Evolutionary conservation across 2,329 filamentous ascomycete genomes (phyloP).

Genomic region (Sodiomyces alkalinus): DNA sequence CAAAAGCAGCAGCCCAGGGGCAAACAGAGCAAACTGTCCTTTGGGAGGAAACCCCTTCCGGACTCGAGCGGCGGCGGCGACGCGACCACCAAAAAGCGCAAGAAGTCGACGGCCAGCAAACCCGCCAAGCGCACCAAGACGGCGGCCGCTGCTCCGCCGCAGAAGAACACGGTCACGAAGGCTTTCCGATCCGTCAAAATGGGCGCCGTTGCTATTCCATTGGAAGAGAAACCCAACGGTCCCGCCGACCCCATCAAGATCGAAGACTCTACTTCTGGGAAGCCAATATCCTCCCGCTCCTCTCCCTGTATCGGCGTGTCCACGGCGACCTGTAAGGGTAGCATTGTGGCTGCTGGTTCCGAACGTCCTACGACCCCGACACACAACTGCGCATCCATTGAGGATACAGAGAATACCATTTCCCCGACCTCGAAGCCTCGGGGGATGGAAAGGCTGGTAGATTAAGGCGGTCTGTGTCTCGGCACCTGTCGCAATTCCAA

Average conservation of each 20-base stretch:
- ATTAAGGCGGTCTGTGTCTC: slow-evolving; percentile 6
- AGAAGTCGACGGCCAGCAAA: slow-evolving; percentile 14
- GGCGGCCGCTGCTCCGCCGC: slow-evolving; percentile 16
- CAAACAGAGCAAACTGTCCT: slow-evolving; percentile 36
- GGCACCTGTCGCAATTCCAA: too few species aligned
- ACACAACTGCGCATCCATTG: slow-evolving; percentile 4
- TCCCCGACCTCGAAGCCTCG: slow-evolving; percentile 26
- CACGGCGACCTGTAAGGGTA: slow-evolving; percentile 1
- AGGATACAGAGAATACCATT: slow-evolving; percentile 27
- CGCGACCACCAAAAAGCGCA: slow-evolving; percentile 13
- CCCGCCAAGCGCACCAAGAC: slow-evolving; percentile 20
- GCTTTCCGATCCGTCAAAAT: slow-evolving; percentile 30
- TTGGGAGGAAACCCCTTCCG: slow-evolving; percentile 12
- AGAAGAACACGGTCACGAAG: slow-evolving; percentile 21
- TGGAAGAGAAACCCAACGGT: slow-evolving; percentile 5
- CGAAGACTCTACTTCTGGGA: neutral
- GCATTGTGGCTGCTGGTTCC: slow-evolving; percentile 1
- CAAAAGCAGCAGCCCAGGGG: slow-evolving; percentile 21
- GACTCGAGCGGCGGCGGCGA: slow-evolving; percentile 8
- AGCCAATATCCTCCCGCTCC: slow-evolving; percentile 1
- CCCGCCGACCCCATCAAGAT: neutral
- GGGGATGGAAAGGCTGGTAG: slow-evolving; percentile 23
- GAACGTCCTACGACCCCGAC: slow-evolving; percentile 4
- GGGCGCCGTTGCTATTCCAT: slow-evolving; percentile 8
- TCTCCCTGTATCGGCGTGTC: slow-evolving; percentile 2